Evolutionary conservation across 192 early-diverging fungal species (phyloP), one percentile per base, ranked within the genome.

Genomic region (Umbelopsis ramanniana): DNA sequence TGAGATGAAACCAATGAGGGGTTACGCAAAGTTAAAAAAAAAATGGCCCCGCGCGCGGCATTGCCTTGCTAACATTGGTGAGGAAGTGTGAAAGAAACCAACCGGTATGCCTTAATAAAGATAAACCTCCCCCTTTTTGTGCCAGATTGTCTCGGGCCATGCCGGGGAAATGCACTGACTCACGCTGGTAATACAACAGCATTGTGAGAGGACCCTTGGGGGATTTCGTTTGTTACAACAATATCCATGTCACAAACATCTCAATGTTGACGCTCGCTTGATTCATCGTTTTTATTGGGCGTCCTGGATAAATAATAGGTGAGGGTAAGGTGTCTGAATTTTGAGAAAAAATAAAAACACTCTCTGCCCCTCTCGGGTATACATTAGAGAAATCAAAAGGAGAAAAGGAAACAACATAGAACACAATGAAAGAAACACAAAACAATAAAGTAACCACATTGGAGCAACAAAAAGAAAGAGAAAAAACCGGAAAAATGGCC

Each of bases 151-250:
- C 57, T 63, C 57, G 57, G 57, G 57, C 57, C 57, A 63, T 63
- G 57, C 57, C 57, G 57, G 57, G 57, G 57, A 63, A 63, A 63
- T 63, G 57, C 57, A 63, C 33, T 37, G 57, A 35, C 57, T 35
- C 57, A 55, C 57, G 57, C 17, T 63, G 57, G 57, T 63, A 63
- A 63, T 63, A 63, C 57, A 63, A 26, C 57, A 63, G 57, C 33
- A 60, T n/a, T n/a, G 35, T 7, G 3, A 63, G 33, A 63, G 57
- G 33, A 63, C 33, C 24, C 33, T 63, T 63, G 57, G 57, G 57
- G 57, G 57, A 38, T 22, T 17, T 15, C 2, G 55, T 35, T 60
- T 60, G 55, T 35, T 63, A 37, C 57, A 63, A 63, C 29, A 63
- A 22, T 26, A 43, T 7, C 40, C 57, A 63, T 63, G 33, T 63